A percentile compares a stretch with the other conserved stretches of the same genome.
phyloP scores from a whole-genome alignment of 2,329 filamentous ascomycete genomes.

The Hypoxylon sp. region DNA sequence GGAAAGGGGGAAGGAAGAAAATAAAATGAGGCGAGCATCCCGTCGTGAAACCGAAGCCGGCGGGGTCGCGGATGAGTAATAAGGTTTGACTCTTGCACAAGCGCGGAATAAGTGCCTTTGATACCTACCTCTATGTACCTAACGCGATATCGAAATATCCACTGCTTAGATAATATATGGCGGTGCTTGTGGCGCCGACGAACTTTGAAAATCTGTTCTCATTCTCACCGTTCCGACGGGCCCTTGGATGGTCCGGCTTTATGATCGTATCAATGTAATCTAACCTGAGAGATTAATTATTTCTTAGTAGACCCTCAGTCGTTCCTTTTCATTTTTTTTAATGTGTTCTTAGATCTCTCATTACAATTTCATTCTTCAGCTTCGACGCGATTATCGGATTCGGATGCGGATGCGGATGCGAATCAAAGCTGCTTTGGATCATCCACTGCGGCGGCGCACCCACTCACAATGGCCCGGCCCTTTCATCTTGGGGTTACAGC shows the following conservation, averaged over 20 bases:
- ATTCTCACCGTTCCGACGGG: slow-evolving; percentile 25
- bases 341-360: slow-evolving; percentile 26
- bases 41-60: slow-evolving; percentile 22
- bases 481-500: slow-evolving; percentile 41
- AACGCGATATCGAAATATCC: neutral
- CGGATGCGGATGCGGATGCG: too few relatives aligned
- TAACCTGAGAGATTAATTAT: slow-evolving; percentile 25
- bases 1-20: slow-evolving; percentile 27
- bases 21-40: slow-evolving; percentile 32
- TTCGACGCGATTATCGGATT: slow-evolving; percentile 11
- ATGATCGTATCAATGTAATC: slow-evolving; percentile 13
- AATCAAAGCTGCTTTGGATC: slow-evolving; percentile 7
- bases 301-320: neutral
- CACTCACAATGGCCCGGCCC: slow-evolving; percentile 41
- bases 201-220: slow-evolving; percentile 19
- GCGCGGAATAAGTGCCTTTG: neutral
- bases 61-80: neutral
- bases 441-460: slow-evolving; percentile 24
- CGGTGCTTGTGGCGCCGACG: slow-evolving; percentile 36
- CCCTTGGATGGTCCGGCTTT: slow-evolving; percentile 7
- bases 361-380: slow-evolving; percentile 13
- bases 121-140: too few relatives aligned
- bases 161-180: slow-evolving; percentile 8
- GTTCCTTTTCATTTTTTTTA: slow-evolving; percentile 13
- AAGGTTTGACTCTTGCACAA: neutral